Base-by-base conservation (phyloP, 805 yeast species). In the Candida endomychidarum region DNA sequence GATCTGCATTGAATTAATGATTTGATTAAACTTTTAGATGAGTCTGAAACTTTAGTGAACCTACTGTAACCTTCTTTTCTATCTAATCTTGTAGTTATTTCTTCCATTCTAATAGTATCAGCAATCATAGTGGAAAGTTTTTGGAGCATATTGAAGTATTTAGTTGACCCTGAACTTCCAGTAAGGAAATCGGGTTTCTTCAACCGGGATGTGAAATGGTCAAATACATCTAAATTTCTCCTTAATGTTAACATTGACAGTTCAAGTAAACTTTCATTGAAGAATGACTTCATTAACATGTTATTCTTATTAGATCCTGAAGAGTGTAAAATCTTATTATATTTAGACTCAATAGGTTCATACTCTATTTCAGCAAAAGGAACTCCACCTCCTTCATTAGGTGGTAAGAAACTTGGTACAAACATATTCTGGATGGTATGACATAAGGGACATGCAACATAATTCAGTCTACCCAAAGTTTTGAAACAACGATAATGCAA, bases 61-160 rank as follows among this genome's bases (percentile, higher is more conserved):
- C 44, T 40, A 5, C 48, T 36, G 25, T 54, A 54, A 11, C 60
- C 52, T 10, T 45, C 44, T 7, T 34, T 41, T 2, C 67, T 72
- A 12, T 73, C 71, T n/a, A 72, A 53, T 53, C 90, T 69, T 1
- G 80, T 67, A 0, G 81, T 51, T 16, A 82, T 74, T 50, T 84
- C 90, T 26, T 72, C 58, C 72, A 80, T 76, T 17, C 75, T 67
- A 18, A 83, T 69, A 0, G 81, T 73, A 45, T 74, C 67, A 2
- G 78, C 75, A 30, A 76, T 51, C 10, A 64, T 39, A 4, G 47
- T 45, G 1, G 68, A 54, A 5, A 59, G 29, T 10, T 49, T 52
- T 34, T 45, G 51, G 16, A 61, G 38, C 16, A 39, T 16, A 37
- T 51, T 37, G 39, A 52, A 40, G 54, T 36, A 45, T 50, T 60